These are phyloP conservation scores for Leishmania turanica DNA, from an alignment of 208 protist species.

Conservation along the genomic window DNA sequence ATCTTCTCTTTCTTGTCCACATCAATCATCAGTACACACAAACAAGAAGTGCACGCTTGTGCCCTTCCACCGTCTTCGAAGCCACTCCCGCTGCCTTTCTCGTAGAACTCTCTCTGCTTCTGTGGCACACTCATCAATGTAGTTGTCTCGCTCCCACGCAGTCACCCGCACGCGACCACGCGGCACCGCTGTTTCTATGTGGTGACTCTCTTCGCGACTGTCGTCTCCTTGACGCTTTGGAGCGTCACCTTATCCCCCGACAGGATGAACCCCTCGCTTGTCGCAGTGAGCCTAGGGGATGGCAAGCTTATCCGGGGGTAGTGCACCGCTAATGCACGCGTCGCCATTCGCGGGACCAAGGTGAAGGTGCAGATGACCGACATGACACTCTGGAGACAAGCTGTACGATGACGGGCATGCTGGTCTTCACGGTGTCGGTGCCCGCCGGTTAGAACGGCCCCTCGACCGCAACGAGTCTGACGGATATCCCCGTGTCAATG, in stretches of 20 bases:
- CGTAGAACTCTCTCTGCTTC: neutral
- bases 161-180: neutral
- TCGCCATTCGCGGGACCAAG: slow-evolving; percentile 2
- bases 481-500: neutral
- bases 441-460: neutral
- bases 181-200: slow-evolving; percentile 11
- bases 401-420: slow-evolving; percentile 8
- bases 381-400: neutral
- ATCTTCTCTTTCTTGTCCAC: too few species aligned
- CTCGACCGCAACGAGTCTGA: neutral
- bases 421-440: neutral
- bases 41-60: too few species aligned
- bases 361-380: slow-evolving; percentile 1
- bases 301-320: neutral
- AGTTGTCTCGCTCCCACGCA: neutral
- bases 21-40: too few species aligned
- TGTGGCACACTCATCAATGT: neutral
- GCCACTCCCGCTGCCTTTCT: too few species aligned
- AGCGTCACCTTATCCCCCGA: slow-evolving; percentile 15
- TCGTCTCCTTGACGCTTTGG: slow-evolving; percentile 10
- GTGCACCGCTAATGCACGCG: slow-evolving; percentile 7
- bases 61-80: too few species aligned
- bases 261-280: neutral
- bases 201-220: slow-evolving; percentile 6
- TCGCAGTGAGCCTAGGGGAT: neutral